These are phyloP conservation scores for Quillaja saponaria DNA, from an alignment of 306 rosid genomes.

Conservation along the genomic window DNA sequence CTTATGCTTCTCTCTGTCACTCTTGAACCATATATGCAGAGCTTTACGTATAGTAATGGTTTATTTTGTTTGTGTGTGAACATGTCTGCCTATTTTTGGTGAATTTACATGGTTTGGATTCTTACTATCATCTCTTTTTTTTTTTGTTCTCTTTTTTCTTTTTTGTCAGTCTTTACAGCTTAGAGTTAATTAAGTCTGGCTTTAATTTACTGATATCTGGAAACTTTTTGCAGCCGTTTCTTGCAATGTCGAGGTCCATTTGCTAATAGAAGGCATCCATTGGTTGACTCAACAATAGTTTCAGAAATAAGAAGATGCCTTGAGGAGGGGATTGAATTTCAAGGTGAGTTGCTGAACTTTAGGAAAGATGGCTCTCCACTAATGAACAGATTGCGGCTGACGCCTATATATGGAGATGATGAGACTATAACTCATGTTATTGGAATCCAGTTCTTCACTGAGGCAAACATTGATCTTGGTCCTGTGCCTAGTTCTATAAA, in stretches of 20 bases:
- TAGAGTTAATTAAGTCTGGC: constrained; percentile 1
- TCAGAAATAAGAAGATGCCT: constrained; percentile 88
- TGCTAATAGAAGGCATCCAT: constrained; percentile 94
- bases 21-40: too few relatives aligned
- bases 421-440: constrained; percentile 86
- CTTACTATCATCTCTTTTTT: constrained; percentile 14
- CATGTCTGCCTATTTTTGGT: too few relatives aligned
- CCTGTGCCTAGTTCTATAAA: constrained; percentile 62
- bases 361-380: constrained; percentile 98
- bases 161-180: not conserved
- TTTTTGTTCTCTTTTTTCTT: constrained; percentile 18
- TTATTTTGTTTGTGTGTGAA: too few relatives aligned
- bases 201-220: constrained; percentile 34
- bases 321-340: constrained; percentile 89
- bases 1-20: too few relatives aligned
- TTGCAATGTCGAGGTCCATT: constrained; percentile 98
- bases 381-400: constrained; percentile 89
- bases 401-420: constrained; percentile 93
- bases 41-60: too few relatives aligned
- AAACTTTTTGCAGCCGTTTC: constrained; percentile 78
- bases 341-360: constrained; percentile 94
- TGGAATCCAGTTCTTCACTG: constrained; percentile 90
- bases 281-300: constrained; percentile 83
- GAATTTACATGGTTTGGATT: too few relatives aligned
- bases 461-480: constrained; percentile 90